These are phyloP conservation scores for Leptosphaerulina australis DNA, from an alignment of 2,329 filamentous ascomycete genomes.

Conservation along the genomic window DNA sequence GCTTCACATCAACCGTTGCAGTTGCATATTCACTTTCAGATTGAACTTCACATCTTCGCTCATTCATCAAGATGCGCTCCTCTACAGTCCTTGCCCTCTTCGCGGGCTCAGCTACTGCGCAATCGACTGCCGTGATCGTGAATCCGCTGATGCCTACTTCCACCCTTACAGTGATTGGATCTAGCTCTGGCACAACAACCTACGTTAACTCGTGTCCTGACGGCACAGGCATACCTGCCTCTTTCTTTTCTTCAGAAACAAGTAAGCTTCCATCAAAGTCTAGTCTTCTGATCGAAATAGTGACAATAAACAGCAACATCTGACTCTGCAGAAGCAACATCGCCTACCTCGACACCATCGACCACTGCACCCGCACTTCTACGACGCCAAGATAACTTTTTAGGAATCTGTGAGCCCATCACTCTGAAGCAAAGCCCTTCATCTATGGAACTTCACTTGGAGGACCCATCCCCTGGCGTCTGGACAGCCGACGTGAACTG, in stretches of 20 bases:
- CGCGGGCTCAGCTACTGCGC: constrained; percentile 26
- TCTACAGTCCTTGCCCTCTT: constrained; percentile 24
- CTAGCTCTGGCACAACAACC: constrained; percentile 31
- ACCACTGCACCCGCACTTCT: constrained; percentile 26
- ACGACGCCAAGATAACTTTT: constrained; percentile 22
- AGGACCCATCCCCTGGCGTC: constrained; percentile 25
- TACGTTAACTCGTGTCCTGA: constrained; percentile 29
- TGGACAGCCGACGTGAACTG: constrained; percentile 31
- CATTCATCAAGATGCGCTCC: constrained; percentile 25
- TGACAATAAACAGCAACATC: constrained; percentile 7
- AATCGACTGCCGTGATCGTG: constrained; percentile 26
- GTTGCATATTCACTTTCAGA: background rate
- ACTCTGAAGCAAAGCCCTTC: constrained; percentile 35
- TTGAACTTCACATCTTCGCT: background rate
- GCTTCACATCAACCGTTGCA: background rate
- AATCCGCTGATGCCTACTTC: constrained; percentile 17
- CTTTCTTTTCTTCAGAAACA: background rate
- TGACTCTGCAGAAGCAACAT: background rate
- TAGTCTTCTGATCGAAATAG: background rate
- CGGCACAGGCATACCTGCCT: constrained; percentile 18
- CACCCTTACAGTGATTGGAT: constrained; percentile 30
- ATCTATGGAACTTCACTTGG: constrained; percentile 28
- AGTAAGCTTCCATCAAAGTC: constrained; percentile 1
- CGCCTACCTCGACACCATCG: constrained; percentile 15
- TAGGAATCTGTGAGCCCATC: constrained; percentile 26